phyloP scores from a whole-genome alignment of 169 alveolate species.

The Plasmodium vivax region DNA sequence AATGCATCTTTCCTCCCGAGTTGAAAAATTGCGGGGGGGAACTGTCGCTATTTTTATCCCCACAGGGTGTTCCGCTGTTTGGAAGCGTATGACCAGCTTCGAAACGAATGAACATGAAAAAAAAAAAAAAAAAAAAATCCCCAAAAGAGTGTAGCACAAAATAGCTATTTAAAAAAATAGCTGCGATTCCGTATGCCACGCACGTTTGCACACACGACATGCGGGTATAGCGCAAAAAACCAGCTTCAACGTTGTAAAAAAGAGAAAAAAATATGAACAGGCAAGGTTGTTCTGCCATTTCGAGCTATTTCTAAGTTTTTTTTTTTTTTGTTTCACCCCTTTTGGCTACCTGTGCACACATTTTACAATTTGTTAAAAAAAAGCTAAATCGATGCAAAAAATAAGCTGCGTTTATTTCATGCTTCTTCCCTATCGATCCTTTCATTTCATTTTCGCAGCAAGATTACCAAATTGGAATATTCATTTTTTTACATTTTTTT shows the following conservation, averaged over 20 bases:
- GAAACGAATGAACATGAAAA: background rate
- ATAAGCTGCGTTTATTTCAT: background rate
- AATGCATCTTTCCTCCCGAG: background rate
- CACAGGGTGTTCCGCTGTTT: background rate
- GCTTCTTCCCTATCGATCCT: background rate
- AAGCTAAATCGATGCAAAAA: background rate
- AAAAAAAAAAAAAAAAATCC: background rate
- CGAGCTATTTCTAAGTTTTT: constrained; percentile 23
- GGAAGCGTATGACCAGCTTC: background rate
- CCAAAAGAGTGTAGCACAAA: background rate
- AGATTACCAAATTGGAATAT: constrained; percentile 1
- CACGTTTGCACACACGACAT: background rate
- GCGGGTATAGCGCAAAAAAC: background rate
- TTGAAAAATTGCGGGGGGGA: background rate
- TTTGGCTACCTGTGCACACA: constrained; percentile 60
- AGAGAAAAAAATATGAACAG: constrained; percentile 40
- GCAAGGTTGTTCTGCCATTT: constrained; percentile 9
- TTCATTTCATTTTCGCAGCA: background rate
- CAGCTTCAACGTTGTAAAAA: background rate
- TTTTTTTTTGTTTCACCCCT: background rate
- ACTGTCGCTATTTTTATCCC: background rate
- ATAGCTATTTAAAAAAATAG: constrained; percentile 6
- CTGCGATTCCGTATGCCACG: background rate
- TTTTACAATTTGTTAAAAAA: background rate
- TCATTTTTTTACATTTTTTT: constrained; percentile 21